Evolutionary conservation across 139 green algal species (phyloP).

Genomic region (Closterium sp.): DNA sequence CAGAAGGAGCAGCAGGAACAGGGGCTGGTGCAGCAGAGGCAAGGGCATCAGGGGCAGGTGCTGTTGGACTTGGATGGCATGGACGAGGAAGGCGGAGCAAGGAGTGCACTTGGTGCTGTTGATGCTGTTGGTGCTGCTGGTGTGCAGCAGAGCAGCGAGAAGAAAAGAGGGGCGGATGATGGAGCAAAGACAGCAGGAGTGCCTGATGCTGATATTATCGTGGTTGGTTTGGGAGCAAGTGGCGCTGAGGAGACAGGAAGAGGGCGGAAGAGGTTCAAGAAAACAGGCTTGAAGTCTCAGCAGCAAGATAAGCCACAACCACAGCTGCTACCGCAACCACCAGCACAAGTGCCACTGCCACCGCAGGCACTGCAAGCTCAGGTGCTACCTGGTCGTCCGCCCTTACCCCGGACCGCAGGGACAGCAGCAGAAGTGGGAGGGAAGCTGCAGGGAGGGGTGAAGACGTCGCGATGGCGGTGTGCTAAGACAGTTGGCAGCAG

Average conservation of each 20-base stretch:
- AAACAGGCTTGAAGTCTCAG: neutral
- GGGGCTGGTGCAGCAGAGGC: neutral
- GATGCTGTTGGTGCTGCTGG: neutral
- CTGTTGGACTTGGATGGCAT: neutral
- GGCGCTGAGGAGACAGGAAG: neutral
- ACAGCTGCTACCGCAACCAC: neutral
- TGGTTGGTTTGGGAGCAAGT: neutral
- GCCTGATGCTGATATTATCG: neutral
- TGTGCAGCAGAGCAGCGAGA: neutral
- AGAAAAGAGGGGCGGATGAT: neutral
- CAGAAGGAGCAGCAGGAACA: neutral
- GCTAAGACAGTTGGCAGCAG: neutral
- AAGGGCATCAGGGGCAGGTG: neutral
- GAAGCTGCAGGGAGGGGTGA: neutral
- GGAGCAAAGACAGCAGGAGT: neutral
- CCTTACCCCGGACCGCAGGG: neutral
- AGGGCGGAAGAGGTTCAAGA: neutral
- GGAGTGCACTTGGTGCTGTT: neutral
- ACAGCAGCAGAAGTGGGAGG: neutral
- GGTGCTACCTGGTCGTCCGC: neutral
- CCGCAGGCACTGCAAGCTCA: neutral
- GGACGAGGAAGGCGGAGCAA: neutral
- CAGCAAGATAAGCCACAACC: neutral
- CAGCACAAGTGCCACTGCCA: neutral
- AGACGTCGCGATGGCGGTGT: neutral